These are phyloP conservation scores for Trifolium repens DNA, from an alignment of 306 rosid species.

Conservation along the genomic window DNA sequence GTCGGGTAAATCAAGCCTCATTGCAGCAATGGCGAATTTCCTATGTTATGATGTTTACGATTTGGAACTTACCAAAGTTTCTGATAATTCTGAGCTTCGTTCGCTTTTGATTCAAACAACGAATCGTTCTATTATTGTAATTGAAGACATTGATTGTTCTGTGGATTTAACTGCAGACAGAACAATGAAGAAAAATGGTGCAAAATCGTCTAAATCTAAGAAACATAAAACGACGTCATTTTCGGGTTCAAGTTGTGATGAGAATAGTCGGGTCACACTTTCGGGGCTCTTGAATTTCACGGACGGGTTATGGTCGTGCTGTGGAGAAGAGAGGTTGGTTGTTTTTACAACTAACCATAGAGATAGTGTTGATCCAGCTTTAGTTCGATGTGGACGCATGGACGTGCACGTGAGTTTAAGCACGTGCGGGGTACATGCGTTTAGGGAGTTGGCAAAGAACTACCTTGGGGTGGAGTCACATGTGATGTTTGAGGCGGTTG, in stretches of 20 bases:
- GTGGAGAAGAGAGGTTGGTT: slow-evolving; percentile 84
- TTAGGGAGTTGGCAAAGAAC: slow-evolving; percentile 60
- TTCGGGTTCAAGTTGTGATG: slow-evolving; percentile 44
- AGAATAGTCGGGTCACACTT: slow-evolving; percentile 68
- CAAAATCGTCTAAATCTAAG: slow-evolving; percentile 15
- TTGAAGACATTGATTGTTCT: slow-evolving; percentile 86
- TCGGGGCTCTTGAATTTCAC: slow-evolving; percentile 87
- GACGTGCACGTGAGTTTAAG: slow-evolving; percentile 85
- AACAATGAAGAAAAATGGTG: slow-evolving; percentile 35
- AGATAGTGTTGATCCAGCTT: slow-evolving; percentile 79
- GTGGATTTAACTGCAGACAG: slow-evolving; percentile 80
- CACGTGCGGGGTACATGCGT: slow-evolving; percentile 78
- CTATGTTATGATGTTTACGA: slow-evolving; percentile 90
- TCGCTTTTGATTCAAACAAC: slow-evolving; percentile 81
- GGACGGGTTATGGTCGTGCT: slow-evolving; percentile 86
- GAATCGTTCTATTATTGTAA: slow-evolving; percentile 80
- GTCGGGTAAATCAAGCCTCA: slow-evolving; percentile 84
- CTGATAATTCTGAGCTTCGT: slow-evolving; percentile 82
- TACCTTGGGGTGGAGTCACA: slow-evolving; percentile 66
- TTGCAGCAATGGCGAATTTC: slow-evolving; percentile 86
- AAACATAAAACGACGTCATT: slow-evolving; percentile 37
- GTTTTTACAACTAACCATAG: slow-evolving; percentile 79
- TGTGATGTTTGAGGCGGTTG: slow-evolving; percentile 61
- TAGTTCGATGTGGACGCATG: slow-evolving; percentile 86
- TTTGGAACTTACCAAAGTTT: slow-evolving; percentile 79